Conservation (phyloP, 2,329 filamentous ascomycete species). For the Fusarium gaditjirri region DNA sequence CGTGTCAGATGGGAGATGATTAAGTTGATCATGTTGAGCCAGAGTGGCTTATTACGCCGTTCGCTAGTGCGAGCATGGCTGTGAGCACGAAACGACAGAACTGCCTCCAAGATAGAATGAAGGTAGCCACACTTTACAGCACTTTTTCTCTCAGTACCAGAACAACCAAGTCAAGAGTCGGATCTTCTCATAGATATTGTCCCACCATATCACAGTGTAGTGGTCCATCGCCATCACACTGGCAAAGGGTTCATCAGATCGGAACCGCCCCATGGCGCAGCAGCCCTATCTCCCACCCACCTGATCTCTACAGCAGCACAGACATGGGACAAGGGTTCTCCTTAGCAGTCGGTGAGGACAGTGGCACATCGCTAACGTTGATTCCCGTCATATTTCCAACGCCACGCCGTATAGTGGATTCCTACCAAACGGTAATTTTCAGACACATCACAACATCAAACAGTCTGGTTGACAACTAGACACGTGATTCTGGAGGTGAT, state of each 20-base stretch:
- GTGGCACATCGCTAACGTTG: neutral
- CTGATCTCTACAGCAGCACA: neutral
- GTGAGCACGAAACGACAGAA: neutral
- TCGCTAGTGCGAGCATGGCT: neutral
- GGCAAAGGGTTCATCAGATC: neutral
- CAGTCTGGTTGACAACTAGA: neutral
- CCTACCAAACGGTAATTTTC: neutral
- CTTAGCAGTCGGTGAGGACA: neutral
- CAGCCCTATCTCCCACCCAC: neutral
- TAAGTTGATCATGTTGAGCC: neutral
- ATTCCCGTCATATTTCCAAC: neutral
- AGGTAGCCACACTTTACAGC: neutral
- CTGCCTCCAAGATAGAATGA: neutral
- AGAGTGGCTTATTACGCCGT: neutral
- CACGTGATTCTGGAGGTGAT: neutral
- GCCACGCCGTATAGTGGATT: neutral
- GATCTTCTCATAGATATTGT: rapidly evolving
- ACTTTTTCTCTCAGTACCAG: rapidly evolving
- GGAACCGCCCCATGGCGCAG: neutral
- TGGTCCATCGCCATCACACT: neutral
- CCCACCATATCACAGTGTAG: neutral
- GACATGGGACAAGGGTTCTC: no score
- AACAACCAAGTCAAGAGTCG: rapidly evolving
- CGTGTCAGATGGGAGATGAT: rapidly evolving
- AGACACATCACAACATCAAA: neutral